phyloP scores from a whole-genome alignment of 306 rosid genomes.

The Hippophae rhamnoides region DNA sequence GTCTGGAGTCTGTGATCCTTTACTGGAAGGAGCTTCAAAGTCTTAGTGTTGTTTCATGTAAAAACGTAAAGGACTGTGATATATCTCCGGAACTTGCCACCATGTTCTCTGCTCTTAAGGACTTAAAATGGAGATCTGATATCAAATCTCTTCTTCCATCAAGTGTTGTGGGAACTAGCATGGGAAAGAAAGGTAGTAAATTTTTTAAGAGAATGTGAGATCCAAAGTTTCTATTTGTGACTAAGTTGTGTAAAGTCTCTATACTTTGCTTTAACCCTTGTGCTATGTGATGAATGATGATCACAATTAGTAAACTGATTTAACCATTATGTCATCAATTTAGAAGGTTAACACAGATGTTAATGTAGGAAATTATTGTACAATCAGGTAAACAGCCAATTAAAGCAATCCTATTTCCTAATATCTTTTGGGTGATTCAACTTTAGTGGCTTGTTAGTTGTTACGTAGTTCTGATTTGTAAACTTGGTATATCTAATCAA shows the following conservation, averaged over 20 bases:
- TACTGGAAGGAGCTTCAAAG: conserved; percentile 62
- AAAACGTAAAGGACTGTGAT: conserved; percentile 57
- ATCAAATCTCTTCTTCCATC: conserved; percentile 49
- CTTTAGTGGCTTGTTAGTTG: too few relatives aligned
- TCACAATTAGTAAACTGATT: conserved; percentile 17
- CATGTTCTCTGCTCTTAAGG: conserved; percentile 51
- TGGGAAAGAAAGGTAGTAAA: conserved; percentile 73
- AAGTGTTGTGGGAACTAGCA: conserved; percentile 37
- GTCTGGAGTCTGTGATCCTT: conserved; percentile 59
- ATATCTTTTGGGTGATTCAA: too few relatives aligned
- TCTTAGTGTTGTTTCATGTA: conserved; percentile 67
- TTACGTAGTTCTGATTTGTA: too few relatives aligned
- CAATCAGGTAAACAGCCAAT: too few relatives aligned
- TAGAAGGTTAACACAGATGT: conserved; percentile 33
- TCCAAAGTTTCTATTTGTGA: conserved; percentile 22
- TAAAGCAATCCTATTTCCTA: too few relatives aligned
- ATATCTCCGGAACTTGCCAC: conserved; percentile 58
- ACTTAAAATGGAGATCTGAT: conserved; percentile 82
- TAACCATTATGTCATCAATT: conserved; percentile 16
- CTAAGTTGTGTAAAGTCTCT: conserved; percentile 6
- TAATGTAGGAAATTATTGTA: conserved; percentile 10
- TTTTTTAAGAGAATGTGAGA: conserved; percentile 53
- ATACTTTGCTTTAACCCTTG: conserved; percentile 15
- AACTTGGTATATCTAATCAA: too few relatives aligned
- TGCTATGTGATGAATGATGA: background rate